Evolutionary conservation across 2,329 filamentous ascomycete species (phyloP), one percentile per base, ranked within the genome.

Genomic region (Diaporthe aspalathi): DNA sequence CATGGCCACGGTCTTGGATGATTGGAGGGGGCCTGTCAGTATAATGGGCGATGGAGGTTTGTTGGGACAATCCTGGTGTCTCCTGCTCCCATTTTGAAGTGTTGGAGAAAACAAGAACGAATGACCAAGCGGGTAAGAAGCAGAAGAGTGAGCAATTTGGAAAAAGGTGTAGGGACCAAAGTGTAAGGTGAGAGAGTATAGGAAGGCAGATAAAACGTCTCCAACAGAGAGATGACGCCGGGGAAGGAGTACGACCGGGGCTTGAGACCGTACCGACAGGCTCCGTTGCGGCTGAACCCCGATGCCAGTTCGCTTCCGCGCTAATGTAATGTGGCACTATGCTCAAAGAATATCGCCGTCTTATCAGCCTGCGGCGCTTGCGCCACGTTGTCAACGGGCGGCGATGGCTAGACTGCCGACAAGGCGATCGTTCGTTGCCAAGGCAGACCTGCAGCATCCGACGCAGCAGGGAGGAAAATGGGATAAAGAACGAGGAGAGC

Each of bases 241-340:
- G 65, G 29, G 29, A 24, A 47, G 24, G 38, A 5, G n/a, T 3
- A 22, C 17, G 27, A 56, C 45, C 45, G 22, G 66, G 53, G 66
- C 16, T 57, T 27, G 49, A 43, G 24, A 54, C 52, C 54, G 40
- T n/a, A 45, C 14, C 50, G 57, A 40, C 17, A 54, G n/a, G 60
- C 57, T 38, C 57, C 68, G 57, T 56, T 54, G 68, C 57, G 68
- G 68, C 68, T 70, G 68, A 63, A 54, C 17, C 22, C 22, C 52
- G 52, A 35, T 27, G 49, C 17, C 45, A 38, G n/a, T 29, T 40
- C 29, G 38, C n/a, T n/a, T 40, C 14, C 40, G 29, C 52, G 66
- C 66, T 68, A 57, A n/a, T 3, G 22, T 68, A 57, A n/a, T 3
- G 22, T 22, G 43, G 45, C n/a, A 16, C 27, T 29, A 20, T 45